Evolutionary conservation across 306 rosid species (phyloP), one percentile per base, ranked within the genome.

Genomic region (Purshia tridentata): DNA sequence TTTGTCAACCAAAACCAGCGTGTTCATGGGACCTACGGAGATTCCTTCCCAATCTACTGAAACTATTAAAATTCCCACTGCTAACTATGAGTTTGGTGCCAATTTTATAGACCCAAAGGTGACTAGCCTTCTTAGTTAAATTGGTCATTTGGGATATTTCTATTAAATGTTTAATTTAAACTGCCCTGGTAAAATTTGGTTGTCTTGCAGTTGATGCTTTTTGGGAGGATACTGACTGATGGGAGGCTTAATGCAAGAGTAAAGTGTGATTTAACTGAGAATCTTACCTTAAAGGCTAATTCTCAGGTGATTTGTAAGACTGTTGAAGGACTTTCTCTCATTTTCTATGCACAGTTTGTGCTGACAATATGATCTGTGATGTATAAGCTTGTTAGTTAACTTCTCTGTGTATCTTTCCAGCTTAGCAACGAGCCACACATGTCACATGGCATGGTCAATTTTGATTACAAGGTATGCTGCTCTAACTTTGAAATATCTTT

Each of bases 61-160:
- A 77, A 86, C 89, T 48, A 81, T 95, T 57, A 95, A 95, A 80
- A 90, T 95, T 77, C 96, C 99, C 1, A 84, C 97, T 16, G 86
- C 98, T 62, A 80, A 88, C 77, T 95, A 95, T 69, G 99, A 95
- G 85, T 95, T 95, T 81, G 99, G 99, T 23, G 90, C 99, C 29
- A 95, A 92, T 72, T 90, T 87, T 82, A 74, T 95, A 57, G 99
- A 95, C 76, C 99, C 99, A 65, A 88, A 73, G 98, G 99, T 92
- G 67, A 54, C 9, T 29, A 52, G 45, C n/a, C 16, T 16, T 37
- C 41, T 14, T 54, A 54, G 5, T 40, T 46, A 4, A 9, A 6
- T 6, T 71, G 45, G 23, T 57, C 44, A 3, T 42, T 57, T 22
- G 10, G 67, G 16, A 7, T 69, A 19, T 53, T 55, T 55, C 64